Evolutionary conservation across 164 flowering plant genomes (phyloP).

Genomic region (Nymphaea colorata): DNA sequence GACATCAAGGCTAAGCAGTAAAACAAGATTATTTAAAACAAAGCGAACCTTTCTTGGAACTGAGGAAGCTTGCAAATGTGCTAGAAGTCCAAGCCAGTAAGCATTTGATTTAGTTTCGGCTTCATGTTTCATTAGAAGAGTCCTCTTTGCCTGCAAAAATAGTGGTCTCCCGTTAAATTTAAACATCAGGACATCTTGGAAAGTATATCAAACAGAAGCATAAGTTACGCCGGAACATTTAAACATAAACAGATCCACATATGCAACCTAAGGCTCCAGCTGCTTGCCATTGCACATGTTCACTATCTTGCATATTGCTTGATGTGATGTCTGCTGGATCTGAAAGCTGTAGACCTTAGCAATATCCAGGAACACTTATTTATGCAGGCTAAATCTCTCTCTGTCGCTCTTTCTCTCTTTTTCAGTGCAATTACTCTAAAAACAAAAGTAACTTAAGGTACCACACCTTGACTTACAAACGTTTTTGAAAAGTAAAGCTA

Average conservation of each 20-base stretch:
- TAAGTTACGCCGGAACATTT: not conserved
- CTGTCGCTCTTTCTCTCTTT: no score
- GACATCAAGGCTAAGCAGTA: not conserved
- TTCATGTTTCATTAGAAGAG: constrained; percentile 93
- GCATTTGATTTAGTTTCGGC: constrained; percentile 95
- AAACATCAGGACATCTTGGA: not conserved
- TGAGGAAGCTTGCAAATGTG: constrained; percentile 88
- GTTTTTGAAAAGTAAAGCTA: no score
- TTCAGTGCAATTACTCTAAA: no score
- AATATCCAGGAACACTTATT: no score
- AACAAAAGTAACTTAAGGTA: no score
- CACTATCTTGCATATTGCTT: no score
- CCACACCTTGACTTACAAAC: no score
- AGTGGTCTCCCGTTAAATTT: not conserved
- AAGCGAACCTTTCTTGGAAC: constrained; percentile 76
- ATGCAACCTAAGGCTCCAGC: no score
- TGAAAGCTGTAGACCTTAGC: no score
- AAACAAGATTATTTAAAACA: not conserved
- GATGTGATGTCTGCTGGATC: no score
- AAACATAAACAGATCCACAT: not conserved
- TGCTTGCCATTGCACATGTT: no score
- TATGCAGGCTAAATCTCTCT: no score
- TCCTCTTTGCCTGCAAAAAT: constrained; percentile 72
- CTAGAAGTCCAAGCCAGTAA: constrained; percentile 92
- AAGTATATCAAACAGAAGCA: not conserved